A percentile compares a stretch with the other conserved stretches of the same genome.
Evolutionary conservation across 352 stramenopile genomes (phyloP).

Genomic region (Phytophthora lateralis): DNA sequence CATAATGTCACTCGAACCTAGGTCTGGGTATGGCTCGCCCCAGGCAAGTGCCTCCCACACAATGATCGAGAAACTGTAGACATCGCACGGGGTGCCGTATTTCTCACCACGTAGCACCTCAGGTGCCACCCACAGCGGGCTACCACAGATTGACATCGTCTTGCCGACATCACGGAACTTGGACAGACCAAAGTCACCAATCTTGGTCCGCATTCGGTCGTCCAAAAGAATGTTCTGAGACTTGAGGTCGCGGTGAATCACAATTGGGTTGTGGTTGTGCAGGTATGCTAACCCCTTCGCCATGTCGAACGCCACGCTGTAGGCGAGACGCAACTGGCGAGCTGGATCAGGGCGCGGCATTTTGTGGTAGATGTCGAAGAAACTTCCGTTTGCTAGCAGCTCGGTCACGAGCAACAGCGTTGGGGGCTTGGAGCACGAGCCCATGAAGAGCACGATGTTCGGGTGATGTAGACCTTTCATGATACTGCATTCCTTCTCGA

Average conservation of each 20-base stretch:
- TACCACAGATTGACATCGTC: conserved; percentile 88
- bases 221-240: conserved; percentile 84
- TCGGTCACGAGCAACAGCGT: conserved; percentile 97
- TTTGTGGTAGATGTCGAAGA: conserved; percentile 91
- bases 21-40: conserved; percentile 79
- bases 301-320: conserved; percentile 89
- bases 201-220: conserved; percentile 87
- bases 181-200: conserved; percentile 81
- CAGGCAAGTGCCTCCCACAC: conserved; percentile 86
- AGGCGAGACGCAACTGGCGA: conserved; percentile 69
- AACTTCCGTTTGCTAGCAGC: conserved; percentile 84
- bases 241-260: conserved; percentile 95
- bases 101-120: conserved; percentile 85
- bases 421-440: conserved; percentile 95
- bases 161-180: conserved; percentile 89
- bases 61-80: conserved; percentile 92
- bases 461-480: conserved; percentile 94
- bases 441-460: conserved; percentile 99
- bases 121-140: conserved; percentile 79
- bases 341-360: conserved; percentile 53
- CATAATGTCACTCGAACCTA: conserved; percentile 87
- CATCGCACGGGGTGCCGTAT: conserved; percentile 80
- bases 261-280: conserved; percentile 96
- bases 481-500: conserved; percentile 86
- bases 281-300: conserved; percentile 96